Evolutionary conservation across 2,329 filamentous ascomycete genomes (phyloP), one percentile per base, ranked within the genome.

Genomic region (Ceratocystiopsis minuta): DNA sequence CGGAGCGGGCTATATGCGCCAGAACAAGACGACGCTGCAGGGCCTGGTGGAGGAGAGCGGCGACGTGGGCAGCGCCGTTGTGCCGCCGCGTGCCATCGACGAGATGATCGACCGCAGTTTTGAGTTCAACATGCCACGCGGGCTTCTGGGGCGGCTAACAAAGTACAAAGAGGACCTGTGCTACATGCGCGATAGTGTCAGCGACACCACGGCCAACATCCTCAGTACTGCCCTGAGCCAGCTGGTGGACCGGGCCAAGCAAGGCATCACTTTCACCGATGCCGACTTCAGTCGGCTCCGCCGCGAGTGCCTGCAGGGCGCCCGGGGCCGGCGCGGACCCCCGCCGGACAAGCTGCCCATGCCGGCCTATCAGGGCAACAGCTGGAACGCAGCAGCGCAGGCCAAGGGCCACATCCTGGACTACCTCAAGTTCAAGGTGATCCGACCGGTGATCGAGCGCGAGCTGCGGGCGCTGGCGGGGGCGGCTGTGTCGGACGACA

Each of bases 111-210:
- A 56, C 34, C 55, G 61, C 16, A 66, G 68, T 3, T 70, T 85
- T 37, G 50, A 54, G 0, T 82, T 81, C 53, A 72, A 71, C 28
- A 64, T 73, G 53, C 55, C 66, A 36, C 63, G 64, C 2, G 67
- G 63, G 7, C 57, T 76, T 18, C 63, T 88, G 3, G 81, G 82
- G 0, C 59, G 61, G 0, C 76, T 71, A 43, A 87, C 80, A 0
- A 66, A 62, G 5, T 73, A 67, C 53, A 78, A 80, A 46, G 75
- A 82, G 40, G 63, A 59, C 4, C 56, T 77, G 0, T 74, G 70
- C 32, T 85, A 86, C 46, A 62, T 66, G 13, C 63, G 67, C 13
- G 66, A 69, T 17, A 63, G 56, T 0, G 70, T 78, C 33, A 55
- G 55, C 4, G 55, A 66, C 12, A 41, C 54, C 0, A 53, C 60